phyloP scores from a whole-genome alignment of 1,284 basidiomycete genomes.

The Trichosporon coremiiforme region DNA sequence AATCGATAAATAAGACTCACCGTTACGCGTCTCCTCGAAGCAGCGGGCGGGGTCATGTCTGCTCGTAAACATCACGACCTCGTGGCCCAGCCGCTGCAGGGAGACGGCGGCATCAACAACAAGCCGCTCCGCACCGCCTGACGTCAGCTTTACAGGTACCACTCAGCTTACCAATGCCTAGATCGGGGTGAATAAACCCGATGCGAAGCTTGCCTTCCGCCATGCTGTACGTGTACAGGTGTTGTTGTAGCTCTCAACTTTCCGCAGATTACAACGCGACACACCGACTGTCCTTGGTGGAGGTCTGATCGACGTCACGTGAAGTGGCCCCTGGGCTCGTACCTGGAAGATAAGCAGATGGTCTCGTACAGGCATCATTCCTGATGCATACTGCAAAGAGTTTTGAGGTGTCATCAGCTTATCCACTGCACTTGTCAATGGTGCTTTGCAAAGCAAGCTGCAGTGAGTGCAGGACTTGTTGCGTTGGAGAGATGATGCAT shows the following conservation, averaged over 20 bases:
- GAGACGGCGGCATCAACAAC: constrained; percentile 95
- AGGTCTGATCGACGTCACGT: constrained; percentile 17
- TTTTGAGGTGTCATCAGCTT: too few species aligned
- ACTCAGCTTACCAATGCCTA: constrained; percentile 76
- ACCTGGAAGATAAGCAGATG: constrained; percentile 3
- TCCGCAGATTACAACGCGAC: background rate
- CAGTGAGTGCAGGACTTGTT: too few species aligned
- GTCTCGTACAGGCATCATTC: too few species aligned
- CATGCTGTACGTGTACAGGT: constrained; percentile 19
- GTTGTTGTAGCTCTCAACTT: background rate
- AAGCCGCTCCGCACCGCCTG: constrained; percentile 91
- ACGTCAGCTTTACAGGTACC: background rate
- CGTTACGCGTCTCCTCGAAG: constrained; percentile 87
- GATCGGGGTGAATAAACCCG: constrained; percentile 91
- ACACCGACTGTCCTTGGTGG: background rate
- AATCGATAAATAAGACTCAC: constrained; percentile 57
- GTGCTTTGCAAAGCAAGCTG: too few species aligned
- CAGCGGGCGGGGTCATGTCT: constrained; percentile 82
- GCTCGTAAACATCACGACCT: constrained; percentile 91
- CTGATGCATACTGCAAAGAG: too few species aligned
- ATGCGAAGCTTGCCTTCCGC: constrained; percentile 59
- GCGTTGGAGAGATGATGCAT: background rate
- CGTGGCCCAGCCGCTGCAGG: constrained; percentile 79
- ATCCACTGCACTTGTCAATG: too few species aligned
- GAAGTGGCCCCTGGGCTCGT: background rate